Evolutionary conservation across 768 basidiomycete species (phyloP).

Genomic region (Hygrocybe punicea): DNA sequence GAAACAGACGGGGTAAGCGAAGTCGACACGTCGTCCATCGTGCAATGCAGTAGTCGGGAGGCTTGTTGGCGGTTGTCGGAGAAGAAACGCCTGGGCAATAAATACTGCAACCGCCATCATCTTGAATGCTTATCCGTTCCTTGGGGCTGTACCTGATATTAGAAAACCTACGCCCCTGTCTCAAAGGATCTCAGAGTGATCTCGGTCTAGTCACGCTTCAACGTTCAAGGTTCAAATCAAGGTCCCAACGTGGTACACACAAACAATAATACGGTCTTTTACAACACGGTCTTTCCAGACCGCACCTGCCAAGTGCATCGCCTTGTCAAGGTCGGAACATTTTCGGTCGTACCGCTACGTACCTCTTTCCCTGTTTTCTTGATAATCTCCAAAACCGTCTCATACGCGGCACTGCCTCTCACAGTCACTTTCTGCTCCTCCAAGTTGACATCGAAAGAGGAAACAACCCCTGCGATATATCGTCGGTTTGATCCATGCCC

Average conservation of each 20-base stretch:
- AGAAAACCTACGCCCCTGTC: no score
- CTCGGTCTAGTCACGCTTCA: not conserved
- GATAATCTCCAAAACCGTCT: constrained; percentile 66
- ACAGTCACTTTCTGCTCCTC: constrained; percentile 73
- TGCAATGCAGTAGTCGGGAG: no score
- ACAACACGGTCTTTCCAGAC: constrained; percentile 47
- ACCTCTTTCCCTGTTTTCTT: constrained; percentile 94
- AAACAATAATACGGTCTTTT: constrained; percentile 9
- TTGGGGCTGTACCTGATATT: no score
- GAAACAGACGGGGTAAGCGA: constrained; percentile 7
- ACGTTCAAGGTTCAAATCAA: not conserved
- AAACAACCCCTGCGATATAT: constrained; percentile 50
- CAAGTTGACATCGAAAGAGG: constrained; percentile 57
- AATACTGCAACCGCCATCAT: no score
- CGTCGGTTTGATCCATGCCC: not conserved
- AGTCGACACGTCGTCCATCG: not conserved
- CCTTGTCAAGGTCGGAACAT: not conserved
- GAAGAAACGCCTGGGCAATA: not conserved
- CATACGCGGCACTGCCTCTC: constrained; percentile 56
- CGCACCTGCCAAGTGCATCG: constrained; percentile 27
- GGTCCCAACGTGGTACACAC: not conserved
- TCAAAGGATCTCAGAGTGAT: no score
- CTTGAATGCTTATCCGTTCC: no score
- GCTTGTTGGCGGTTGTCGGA: not conserved
- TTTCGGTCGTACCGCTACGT: constrained; percentile 13